phyloP scores from a whole-genome alignment of 257 asterid genomes.

The Jacaranda copaia region DNA sequence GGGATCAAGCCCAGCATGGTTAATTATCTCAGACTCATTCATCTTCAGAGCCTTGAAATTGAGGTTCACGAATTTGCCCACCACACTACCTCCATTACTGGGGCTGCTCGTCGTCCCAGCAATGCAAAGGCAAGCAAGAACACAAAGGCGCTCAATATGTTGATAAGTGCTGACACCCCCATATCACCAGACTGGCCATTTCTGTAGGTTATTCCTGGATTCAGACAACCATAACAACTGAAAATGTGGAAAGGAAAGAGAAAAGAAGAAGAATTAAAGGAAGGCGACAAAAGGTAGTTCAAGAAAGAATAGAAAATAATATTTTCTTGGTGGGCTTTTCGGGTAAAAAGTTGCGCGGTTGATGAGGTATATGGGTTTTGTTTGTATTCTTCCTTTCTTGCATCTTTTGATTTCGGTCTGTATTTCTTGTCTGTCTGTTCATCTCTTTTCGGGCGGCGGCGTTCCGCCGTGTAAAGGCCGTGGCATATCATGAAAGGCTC shows the following conservation, averaged over 20 bases:
- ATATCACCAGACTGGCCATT: conserved; percentile 90
- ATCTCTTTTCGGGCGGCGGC: too few species aligned
- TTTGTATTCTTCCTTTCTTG: too few species aligned
- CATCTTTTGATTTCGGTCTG: too few species aligned
- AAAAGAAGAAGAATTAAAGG: too few species aligned
- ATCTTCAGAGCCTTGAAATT: conserved; percentile 76
- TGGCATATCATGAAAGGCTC: conserved; percentile 79
- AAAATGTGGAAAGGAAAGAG: neutral
- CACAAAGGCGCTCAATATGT: conserved; percentile 72
- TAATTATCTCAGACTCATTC: conserved; percentile 79
- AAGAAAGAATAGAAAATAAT: too few species aligned
- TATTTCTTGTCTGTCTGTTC: too few species aligned
- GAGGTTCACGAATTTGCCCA: conserved; percentile 77
- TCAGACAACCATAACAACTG: neutral
- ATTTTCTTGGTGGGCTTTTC: too few species aligned
- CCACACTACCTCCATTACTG: conserved; percentile 53
- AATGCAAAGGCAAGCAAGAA: conserved; percentile 95
- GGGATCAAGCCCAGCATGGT: conserved; percentile 84
- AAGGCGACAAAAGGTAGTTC: neutral
- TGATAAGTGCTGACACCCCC: conserved; percentile 82
- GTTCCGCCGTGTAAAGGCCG: conserved; percentile 73
- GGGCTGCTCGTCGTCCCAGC: conserved; percentile 76
- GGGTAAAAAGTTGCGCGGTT: too few species aligned
- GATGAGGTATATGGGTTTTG: neutral
- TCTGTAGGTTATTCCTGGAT: neutral